Base-by-base conservation (phyloP, 805 yeast species). In the Helenozyma baotianmanensis region DNA sequence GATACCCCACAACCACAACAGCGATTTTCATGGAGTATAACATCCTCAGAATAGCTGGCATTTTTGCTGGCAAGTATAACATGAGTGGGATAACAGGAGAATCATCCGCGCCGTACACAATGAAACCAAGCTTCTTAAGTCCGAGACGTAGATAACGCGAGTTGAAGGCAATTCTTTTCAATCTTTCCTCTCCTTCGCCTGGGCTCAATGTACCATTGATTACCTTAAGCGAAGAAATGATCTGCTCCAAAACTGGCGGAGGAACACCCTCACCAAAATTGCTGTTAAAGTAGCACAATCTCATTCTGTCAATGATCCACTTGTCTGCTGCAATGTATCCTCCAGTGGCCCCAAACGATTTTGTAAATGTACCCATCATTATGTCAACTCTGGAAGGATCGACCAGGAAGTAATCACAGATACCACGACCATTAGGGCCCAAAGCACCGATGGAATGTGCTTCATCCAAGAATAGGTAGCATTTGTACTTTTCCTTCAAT, bases 391-490 rank as follows among this genome's bases (percentile, higher is more conserved):
- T 76, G 9, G 63, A 56, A 25, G 97, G 90, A 43, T 78, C 73
- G 30, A 92, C 76, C 34, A 81, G 82, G 58, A 84, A 92, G 62
- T 86, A 85, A 53, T 92, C 97, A 65, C 97, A 89, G 23, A 92
- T 82, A 53, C 99, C 99, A 53, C 84, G 80, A 28, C 98, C 98
- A 32, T 64, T 63, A 27, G 94, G 92, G 18, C 99, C 99, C 64
- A 92, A 73, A n/a, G 98, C 98, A 50, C 99, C 99, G 51, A 92
- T 82, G 4, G 97, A 90, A 60, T 92, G 99, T 9, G 98, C 98
- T 60, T 92, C 99, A 58, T 92, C 99, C 41, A 94, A 84, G 53
- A 84, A 92, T 32, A 92, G 63, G 53, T 85, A 86, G 54, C 90
- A 84, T 51, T 87, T 87, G 66, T 94, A 92, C 55, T 84, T 85